These are phyloP conservation scores for Lactarius akahatsu DNA, from an alignment of 768 basidiomycete species.

Conservation along the genomic window DNA sequence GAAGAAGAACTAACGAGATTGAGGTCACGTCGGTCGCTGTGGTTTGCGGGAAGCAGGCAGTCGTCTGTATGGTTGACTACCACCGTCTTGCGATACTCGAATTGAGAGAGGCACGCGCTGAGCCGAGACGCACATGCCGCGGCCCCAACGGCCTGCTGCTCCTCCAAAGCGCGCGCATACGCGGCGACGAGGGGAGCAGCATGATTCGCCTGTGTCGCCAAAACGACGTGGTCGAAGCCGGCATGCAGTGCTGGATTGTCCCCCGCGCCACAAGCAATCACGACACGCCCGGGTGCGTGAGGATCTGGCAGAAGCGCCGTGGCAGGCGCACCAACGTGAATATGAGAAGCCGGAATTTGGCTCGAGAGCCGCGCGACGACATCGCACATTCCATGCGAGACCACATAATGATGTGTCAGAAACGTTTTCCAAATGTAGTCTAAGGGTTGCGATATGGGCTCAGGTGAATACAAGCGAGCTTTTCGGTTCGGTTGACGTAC, in stretches of 20 bases:
- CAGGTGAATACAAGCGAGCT: background rate
- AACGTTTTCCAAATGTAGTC: conserved; percentile 73
- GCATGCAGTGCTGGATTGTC: conserved; percentile 33
- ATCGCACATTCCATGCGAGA: conserved; percentile 55
- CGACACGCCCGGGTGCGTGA: conserved; percentile 36
- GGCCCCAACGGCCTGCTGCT: conserved; percentile 2
- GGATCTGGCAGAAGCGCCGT: conserved; percentile 44
- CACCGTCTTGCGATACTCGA: conserved; percentile 54
- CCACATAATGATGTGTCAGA: conserved; percentile 67
- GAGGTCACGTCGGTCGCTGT: conserved; percentile 57
- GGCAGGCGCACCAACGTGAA: conserved; percentile 57
- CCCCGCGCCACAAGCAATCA: conserved; percentile 40
- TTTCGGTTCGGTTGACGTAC: conserved; percentile 38
- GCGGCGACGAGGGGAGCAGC: conserved; percentile 53
- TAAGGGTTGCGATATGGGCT: background rate
- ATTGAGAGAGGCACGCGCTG: conserved; percentile 49
- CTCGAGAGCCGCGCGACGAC: conserved; percentile 53
- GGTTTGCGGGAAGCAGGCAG: conserved; percentile 52
- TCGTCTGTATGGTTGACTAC: conserved; percentile 73
- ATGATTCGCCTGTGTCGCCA: conserved; percentile 73
- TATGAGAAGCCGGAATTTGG: conserved; percentile 41
- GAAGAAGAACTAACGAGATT: conserved; percentile 50
- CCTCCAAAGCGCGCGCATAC: conserved; percentile 44
- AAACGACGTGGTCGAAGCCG: conserved; percentile 65
- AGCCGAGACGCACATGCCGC: conserved; percentile 40